Percentiles rank a stretch among this genome's conserved stretches.
Evolutionary conservation across 2,329 filamentous ascomycete genomes (phyloP).

Genomic region (Clonostachys rosea): DNA sequence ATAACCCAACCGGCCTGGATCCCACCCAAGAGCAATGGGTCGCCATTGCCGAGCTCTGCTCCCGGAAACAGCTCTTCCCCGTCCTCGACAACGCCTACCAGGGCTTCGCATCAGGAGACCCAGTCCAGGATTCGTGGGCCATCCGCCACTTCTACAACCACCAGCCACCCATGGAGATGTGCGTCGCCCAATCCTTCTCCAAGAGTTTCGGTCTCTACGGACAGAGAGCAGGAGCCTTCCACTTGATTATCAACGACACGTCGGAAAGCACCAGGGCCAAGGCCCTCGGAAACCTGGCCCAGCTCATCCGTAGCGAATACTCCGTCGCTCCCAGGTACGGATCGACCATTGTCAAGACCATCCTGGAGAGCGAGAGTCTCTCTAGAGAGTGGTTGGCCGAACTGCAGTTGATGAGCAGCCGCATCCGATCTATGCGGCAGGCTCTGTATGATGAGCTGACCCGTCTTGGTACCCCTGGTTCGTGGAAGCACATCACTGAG

Average conservation of each 20-base stretch:
- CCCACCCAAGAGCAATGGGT: slow-evolving; percentile 24
- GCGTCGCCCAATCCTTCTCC: slow-evolving; percentile 25
- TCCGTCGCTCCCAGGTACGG: slow-evolving; percentile 4
- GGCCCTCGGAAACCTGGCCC: slow-evolving; percentile 9
- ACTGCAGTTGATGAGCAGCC: slow-evolving; percentile 20
- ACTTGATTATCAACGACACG: slow-evolving; percentile 35
- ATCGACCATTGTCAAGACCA: slow-evolving; percentile 1
- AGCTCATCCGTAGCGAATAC: slow-evolving; percentile 4
- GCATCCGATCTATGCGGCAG: slow-evolving; percentile 23
- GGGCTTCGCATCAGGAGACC: slow-evolving; percentile 26
- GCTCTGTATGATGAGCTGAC: slow-evolving; percentile 23
- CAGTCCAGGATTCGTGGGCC: slow-evolving; percentile 23
- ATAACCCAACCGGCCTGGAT: slow-evolving; percentile 31
- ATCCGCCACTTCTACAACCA: slow-evolving; percentile 24
- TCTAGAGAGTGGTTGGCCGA: slow-evolving; percentile 12
- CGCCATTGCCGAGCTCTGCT: slow-evolving; percentile 18
- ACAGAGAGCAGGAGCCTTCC: slow-evolving; percentile 20
- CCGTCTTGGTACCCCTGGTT: slow-evolving; percentile 21
- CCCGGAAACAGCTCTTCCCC: slow-evolving; percentile 18
- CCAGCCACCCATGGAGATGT: slow-evolving; percentile 15
- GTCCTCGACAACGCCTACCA: slow-evolving; percentile 32
- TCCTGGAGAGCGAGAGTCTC: slow-evolving; percentile 3
- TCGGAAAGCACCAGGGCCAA: slow-evolving; percentile 15
- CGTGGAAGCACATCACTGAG: slow-evolving; percentile 27
- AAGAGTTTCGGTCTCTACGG: slow-evolving; percentile 31